Percentiles rank a stretch among this genome's conserved stretches.
Conservation (phyloP, 2,329 filamentous ascomycete genomes). For the Colletotrichum sp. region DNA sequence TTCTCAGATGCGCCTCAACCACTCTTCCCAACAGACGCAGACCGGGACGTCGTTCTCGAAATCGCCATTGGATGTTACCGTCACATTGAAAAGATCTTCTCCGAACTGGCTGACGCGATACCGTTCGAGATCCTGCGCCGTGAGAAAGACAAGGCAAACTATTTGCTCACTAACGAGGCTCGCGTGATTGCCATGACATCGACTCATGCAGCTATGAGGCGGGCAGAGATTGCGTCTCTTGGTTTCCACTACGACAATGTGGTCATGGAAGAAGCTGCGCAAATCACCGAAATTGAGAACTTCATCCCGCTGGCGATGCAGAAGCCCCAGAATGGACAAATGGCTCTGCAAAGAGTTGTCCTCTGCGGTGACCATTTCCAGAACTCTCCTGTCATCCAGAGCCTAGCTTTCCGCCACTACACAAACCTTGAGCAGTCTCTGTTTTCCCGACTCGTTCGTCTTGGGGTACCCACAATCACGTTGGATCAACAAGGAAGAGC, state of each 20-base stretch:
- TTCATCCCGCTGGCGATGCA: constrained; percentile 97
- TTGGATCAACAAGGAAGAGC: constrained; percentile 95
- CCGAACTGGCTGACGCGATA: constrained; percentile 88
- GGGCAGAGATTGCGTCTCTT: constrained; percentile 87
- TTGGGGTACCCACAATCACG: constrained; percentile 89
- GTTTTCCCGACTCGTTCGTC: constrained; percentile 86
- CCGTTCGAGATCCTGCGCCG: constrained; percentile 93
- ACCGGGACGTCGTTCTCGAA: constrained; percentile 73
- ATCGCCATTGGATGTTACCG: constrained; percentile 84
- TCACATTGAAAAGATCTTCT: constrained; percentile 89
- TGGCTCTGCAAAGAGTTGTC: constrained; percentile 84
- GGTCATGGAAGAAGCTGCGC: constrained; percentile 97
- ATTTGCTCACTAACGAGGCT: constrained; percentile 93
- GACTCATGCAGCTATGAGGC: constrained; percentile 93
- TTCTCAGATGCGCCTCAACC: constrained; percentile 89
- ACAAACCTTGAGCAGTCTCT: constrained; percentile 96
- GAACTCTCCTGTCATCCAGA: constrained; percentile 95
- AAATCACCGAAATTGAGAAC: constrained; percentile 96
- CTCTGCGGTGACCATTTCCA: constrained; percentile 95
- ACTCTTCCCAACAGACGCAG: constrained; percentile 72
- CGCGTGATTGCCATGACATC: constrained; percentile 98
- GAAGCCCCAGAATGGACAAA: constrained; percentile 73
- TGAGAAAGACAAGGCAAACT: constrained; percentile 93
- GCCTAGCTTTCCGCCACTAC: constrained; percentile 90
- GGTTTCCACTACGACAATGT: constrained; percentile 98